phyloP scores from a whole-genome alignment of 192 early-diverging fungal genomes.

The Jimgerdemannia lactiflua region DNA sequence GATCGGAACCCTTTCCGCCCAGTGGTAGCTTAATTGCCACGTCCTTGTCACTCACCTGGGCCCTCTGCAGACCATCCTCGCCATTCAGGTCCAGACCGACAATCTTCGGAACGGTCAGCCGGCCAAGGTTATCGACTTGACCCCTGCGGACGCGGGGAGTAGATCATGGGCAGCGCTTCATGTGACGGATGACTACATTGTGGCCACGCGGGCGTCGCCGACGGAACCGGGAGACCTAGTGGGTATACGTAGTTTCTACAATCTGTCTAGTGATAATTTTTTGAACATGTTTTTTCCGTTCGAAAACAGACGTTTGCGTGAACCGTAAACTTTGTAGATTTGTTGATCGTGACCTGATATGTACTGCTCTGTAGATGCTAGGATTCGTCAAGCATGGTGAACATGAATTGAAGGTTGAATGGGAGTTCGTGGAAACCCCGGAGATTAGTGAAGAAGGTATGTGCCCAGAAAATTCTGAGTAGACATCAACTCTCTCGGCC shows the following conservation, averaged over 20 bases:
- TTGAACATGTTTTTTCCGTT: too few species aligned
- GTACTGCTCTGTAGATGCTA: background rate
- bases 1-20: background rate
- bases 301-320: background rate
- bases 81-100: constrained; percentile 5
- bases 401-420: background rate
- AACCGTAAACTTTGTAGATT: background rate
- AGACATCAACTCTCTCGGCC: too few species aligned
- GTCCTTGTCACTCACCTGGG: too few species aligned
- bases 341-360: background rate
- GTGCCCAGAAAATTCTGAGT: too few species aligned
- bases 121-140: constrained; percentile 48
- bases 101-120: constrained; percentile 34
- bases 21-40: too few species aligned
- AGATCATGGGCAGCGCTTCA: constrained; percentile 45
- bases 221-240: constrained; percentile 33
- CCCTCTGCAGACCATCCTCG: background rate
- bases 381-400: background rate
- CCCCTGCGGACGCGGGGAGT: constrained; percentile 35
- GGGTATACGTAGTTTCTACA: constrained; percentile 11
- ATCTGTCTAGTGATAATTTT: background rate
- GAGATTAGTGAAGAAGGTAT: background rate
- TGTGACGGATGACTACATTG: constrained; percentile 36
- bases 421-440: constrained; percentile 23
- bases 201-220: constrained; percentile 51